Evolutionary conservation across 768 basidiomycete genomes (phyloP).

Genomic region (Amanita brunnescens): DNA sequence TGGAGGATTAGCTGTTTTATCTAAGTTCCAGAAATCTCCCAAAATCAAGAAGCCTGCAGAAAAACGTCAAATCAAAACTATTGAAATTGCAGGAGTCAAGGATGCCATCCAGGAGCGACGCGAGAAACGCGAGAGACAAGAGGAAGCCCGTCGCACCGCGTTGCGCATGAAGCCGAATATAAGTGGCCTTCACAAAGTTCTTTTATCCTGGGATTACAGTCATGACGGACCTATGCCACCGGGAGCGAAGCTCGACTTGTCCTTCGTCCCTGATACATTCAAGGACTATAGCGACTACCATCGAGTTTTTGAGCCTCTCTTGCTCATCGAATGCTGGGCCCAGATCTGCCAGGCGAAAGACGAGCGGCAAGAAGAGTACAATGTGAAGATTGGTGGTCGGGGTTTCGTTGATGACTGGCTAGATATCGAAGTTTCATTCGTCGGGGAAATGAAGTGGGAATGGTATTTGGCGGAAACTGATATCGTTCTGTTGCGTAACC

Average conservation of each 20-base stretch:
- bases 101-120: constrained; percentile 29
- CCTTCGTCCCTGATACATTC: constrained; percentile 60
- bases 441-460: constrained; percentile 50
- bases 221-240: constrained; percentile 59
- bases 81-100: constrained; percentile 42
- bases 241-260: constrained; percentile 25
- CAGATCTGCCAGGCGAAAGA: constrained; percentile 77
- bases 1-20: constrained; percentile 44
- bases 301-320: constrained; percentile 71
- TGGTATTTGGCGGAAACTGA: constrained; percentile 80
- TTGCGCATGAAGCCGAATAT: constrained; percentile 79
- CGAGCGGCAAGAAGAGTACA: constrained; percentile 41
- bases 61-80: constrained; percentile 54
- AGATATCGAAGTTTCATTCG: constrained; percentile 64
- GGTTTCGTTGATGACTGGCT: constrained; percentile 75
- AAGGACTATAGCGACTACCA: constrained; percentile 57
- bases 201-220: constrained; percentile 85
- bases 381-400: constrained; percentile 59
- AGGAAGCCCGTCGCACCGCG: constrained; percentile 52
- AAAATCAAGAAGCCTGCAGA: constrained; percentile 47
- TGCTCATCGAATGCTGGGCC: constrained; percentile 87
- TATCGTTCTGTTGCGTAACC: constrained; percentile 67
- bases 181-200: constrained; percentile 60
- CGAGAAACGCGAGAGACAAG: constrained; percentile 44
- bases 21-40: constrained; percentile 52